A percentile compares a stretch with the other conserved stretches of the same genome.
Evolutionary conservation across 345 rosid species (phyloP).

Genomic region (Brassica napus): Da-Ae NC_063437.1:3276501-3277000

Average conservation of each 20-base stretch:
- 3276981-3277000: slow-evolving; percentile 71
- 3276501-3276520: slow-evolving; percentile 85
- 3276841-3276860: slow-evolving; percentile 75
- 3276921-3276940: slow-evolving; percentile 93
- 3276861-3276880: slow-evolving; percentile 87
- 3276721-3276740: slow-evolving; percentile 83
- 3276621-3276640: slow-evolving; percentile 88
- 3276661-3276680: slow-evolving; percentile 89
- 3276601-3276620: slow-evolving; percentile 94
- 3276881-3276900: slow-evolving; percentile 88
- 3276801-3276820: slow-evolving; percentile 97
- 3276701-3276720: slow-evolving; percentile 80
- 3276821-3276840: slow-evolving; percentile 88
- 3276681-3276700: slow-evolving; percentile 91
- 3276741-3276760: slow-evolving; percentile 91
- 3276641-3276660: slow-evolving; percentile 92
- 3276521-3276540: slow-evolving; percentile 86
- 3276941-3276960: slow-evolving; percentile 83
- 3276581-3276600: slow-evolving; percentile 70
- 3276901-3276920: slow-evolving; percentile 91
- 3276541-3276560: slow-evolving; percentile 90
- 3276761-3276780: slow-evolving; percentile 93
- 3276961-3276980: slow-evolving; percentile 65
- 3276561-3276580: slow-evolving; percentile 94
- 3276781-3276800: slow-evolving; percentile 94